Conservation (phyloP, 768 basidiomycete genomes). For the Phylloporus scabripes region DNA sequence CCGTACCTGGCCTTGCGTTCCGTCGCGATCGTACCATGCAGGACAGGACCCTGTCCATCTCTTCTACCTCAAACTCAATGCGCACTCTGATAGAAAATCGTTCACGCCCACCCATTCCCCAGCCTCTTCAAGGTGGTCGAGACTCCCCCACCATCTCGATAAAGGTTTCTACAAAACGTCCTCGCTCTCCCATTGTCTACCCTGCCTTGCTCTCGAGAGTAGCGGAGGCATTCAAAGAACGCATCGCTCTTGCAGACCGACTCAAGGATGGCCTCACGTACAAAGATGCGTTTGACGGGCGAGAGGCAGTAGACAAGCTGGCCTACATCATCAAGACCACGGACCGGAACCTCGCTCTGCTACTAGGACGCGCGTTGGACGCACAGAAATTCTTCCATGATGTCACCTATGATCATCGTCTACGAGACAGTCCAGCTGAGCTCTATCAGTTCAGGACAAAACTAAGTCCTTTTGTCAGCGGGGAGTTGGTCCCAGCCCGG, state of each 20-base stretch:
- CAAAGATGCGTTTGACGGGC: slow-evolving; percentile 93
- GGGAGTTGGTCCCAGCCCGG: slow-evolving; percentile 46
- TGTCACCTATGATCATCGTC: slow-evolving; percentile 95
- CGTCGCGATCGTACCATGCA: slow-evolving; percentile 57
- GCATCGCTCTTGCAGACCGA: slow-evolving; percentile 70
- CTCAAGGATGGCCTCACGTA: slow-evolving; percentile 95
- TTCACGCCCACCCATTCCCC: slow-evolving; percentile 32
- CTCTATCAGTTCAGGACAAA: slow-evolving; percentile 90
- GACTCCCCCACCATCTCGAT: slow-evolving; percentile 33
- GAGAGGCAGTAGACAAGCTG: slow-evolving; percentile 95
- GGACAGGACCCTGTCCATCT: slow-evolving; percentile 76
- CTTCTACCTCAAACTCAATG: slow-evolving; percentile 48
- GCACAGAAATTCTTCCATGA: slow-evolving; percentile 99
- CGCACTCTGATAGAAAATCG: slow-evolving; percentile 41
- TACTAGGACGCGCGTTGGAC: slow-evolving; percentile 93
- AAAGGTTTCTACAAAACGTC: slow-evolving; percentile 35
- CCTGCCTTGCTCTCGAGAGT: slow-evolving; percentile 95
- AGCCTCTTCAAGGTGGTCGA: slow-evolving; percentile 36
- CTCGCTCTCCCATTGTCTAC: slow-evolving; percentile 74
- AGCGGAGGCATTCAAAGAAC: slow-evolving; percentile 86
- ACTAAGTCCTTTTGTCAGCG: slow-evolving; percentile 80
- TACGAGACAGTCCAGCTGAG: slow-evolving; percentile 84
- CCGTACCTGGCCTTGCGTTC: slow-evolving; percentile 46
- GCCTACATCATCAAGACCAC: slow-evolving; percentile 98
- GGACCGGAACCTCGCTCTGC: slow-evolving; percentile 89